Evolutionary conservation across 306 rosid species (phyloP), one percentile per base, ranked within the genome.

Genomic region (Cotoneaster glaucophyllus): DNA sequence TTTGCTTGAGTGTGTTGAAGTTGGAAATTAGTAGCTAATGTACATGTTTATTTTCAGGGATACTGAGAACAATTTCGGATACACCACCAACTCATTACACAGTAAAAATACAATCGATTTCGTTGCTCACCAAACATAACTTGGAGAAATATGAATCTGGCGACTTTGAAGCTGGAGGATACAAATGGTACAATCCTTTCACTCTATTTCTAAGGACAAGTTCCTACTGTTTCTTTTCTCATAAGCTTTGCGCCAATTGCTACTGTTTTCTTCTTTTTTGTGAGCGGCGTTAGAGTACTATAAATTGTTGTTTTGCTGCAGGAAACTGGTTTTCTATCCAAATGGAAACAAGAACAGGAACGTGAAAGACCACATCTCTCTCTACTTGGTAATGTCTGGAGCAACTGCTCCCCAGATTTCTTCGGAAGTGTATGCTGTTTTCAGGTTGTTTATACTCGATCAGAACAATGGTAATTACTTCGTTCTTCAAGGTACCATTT

Each of bases 301-400:
- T 64, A 18, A 4, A 5, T 13, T 12, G 65, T 13, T 29, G 2
- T 14, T 31, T 72, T 72, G 17, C 34, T 79, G 32, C 82, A 91
- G 95, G 97, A 92, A 88, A 77, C 80, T 92, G 83, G 86, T 81
- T 77, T 12, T 89, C 44, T 79, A 85, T 70, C 95, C 97, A 61
- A 83, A 7, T 71, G 97, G 93, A 74, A 86, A 89, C 87, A 85
- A 86, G 75, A 80, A 43, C 65, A 85, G 62, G 85, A 89, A 86
- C 81, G 88, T 75, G 63, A 81, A 69, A 59, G 89, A 86, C 3
- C 82, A 88, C 64, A 59, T 89, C 80, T 89, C 97, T 63, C 66
- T 89, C 53, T 84, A 92, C 81, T 80, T 92, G 78, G 91, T 62
- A 0, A 79, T 92, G 85, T 82, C 81, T 2, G 88, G 64, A 64